Percentiles rank a stretch among this genome's conserved stretches.
These are phyloP conservation scores for Citrus trifoliata DNA, from an alignment of 345 rosid species.

Conservation along the genomic window DNA sequence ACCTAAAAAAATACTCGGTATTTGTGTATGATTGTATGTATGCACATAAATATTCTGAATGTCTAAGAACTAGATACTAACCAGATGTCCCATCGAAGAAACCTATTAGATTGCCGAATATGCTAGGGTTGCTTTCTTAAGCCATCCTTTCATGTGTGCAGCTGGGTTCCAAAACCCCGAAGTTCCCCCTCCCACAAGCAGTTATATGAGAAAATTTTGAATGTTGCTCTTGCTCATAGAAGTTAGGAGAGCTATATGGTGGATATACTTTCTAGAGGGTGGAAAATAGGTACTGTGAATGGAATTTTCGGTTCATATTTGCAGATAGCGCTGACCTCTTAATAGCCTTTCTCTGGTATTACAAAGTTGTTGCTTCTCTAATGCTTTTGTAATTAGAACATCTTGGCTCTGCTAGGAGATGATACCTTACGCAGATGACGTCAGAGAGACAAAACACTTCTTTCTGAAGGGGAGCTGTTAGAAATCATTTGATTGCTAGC, in stretches of 20 bases:
- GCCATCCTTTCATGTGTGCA: neutral
- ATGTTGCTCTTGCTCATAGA: neutral
- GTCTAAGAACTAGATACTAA: neutral
- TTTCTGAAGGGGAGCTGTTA: neutral
- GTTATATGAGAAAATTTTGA: neutral
- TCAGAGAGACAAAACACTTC: neutral
- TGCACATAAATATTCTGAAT: neutral
- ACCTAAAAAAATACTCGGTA: neutral
- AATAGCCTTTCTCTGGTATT: neutral
- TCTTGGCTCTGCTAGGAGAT: neutral
- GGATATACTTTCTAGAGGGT: neutral
- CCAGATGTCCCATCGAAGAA: too few relatives aligned
- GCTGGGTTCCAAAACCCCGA: neutral
- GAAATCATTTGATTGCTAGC: neutral
- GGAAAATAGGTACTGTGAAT: neutral
- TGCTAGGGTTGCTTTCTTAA: neutral
- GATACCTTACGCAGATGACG: neutral
- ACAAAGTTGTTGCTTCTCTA: neutral
- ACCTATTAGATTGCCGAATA: neutral
- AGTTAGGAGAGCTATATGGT: neutral
- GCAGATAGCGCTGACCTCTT: neutral
- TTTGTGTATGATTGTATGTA: neutral
- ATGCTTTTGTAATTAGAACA: neutral
- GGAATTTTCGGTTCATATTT: neutral
- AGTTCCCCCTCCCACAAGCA: neutral